Evolutionary conservation across 1,139 yeast species (phyloP).

Genomic region (Arxiozyma telluris): DNA sequence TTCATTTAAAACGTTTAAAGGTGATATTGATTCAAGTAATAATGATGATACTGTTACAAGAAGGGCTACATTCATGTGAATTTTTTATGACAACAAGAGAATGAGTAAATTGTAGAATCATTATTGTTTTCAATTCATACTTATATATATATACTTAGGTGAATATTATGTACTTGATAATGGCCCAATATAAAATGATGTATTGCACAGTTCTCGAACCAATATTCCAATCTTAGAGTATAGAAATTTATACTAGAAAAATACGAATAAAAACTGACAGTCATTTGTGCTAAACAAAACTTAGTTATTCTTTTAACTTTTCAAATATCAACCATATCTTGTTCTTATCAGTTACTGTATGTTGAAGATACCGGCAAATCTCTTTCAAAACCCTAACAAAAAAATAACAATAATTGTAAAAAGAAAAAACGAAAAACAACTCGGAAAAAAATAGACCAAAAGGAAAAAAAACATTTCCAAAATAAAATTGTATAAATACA

Average conservation of each 20-base stretch:
- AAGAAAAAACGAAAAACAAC: too few relatives aligned
- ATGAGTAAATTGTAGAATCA: neutral
- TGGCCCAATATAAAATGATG: neutral
- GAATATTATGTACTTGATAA: neutral
- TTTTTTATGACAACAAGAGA: neutral
- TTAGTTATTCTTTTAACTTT: neutral
- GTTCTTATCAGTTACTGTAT: neutral
- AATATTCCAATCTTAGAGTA: too few relatives aligned
- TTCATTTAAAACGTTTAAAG: slow-evolving; percentile 8
- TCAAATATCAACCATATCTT: neutral
- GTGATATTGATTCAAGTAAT: slow-evolving; percentile 1
- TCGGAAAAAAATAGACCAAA: neutral
- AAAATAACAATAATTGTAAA: too few relatives aligned
- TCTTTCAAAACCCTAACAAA: neutral
- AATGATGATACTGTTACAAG: slow-evolving; percentile 16
- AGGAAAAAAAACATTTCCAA: too few relatives aligned
- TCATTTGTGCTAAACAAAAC: neutral
- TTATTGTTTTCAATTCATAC: neutral
- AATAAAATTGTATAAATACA: too few relatives aligned
- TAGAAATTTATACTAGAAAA: too few relatives aligned
- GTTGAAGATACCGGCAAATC: neutral
- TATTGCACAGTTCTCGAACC: neutral
- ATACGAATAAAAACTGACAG: too few relatives aligned
- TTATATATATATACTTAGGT: neutral
- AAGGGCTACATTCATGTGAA: slow-evolving; percentile 15